Evolutionary conservation across 2,329 filamentous ascomycete genomes (phyloP), one percentile per base, ranked within the genome.

Genomic region (Microdochium bolleyi): DNA sequence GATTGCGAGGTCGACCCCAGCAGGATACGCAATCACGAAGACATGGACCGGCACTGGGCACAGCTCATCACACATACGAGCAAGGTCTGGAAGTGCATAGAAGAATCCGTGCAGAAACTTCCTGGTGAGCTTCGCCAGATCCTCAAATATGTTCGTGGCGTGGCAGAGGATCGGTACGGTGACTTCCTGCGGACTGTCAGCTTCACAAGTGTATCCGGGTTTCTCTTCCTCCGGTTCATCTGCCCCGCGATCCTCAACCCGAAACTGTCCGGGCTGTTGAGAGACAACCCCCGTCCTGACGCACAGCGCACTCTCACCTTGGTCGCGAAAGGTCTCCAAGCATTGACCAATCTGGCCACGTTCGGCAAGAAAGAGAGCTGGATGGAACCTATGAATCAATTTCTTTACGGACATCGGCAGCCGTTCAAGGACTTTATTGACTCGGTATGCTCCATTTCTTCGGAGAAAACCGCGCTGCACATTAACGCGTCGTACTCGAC

Each of bases 321-420:
- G 50, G 92, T 97, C 55, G 90, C 92, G 24, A 97, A 97, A 69
- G 89, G 88, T 1, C 74, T 97, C 9, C 92, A 96, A 70, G 92
- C 90, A 16, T 77, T 97, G 54, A 90, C 91, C 19, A 96, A 96
- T 66, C 79, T 96, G 70, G 89, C 89, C 2, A 90, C 84, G 0
- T 96, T 96, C 64, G 92, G 92, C 41, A 92, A 88, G 64, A 95
- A 96, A 66, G 92, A 97, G 68, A 84, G 87, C n/a, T 97, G 91
- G 90, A 96, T 97, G 92, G 92, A 96, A 70, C 91, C 91, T 0
- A 97, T 97, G 92, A 97, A 96, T 64, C 82, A 81, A 46, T 96
- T 96, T 61, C 73, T 97, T 37, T 79, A 77, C 9, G 76, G 82
- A 1, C 86, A 95, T 62, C 83, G 91, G 21, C 79, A 86, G 60